Percentiles rank a stretch among this genome's conserved stretches.
Conservation (phyloP, 768 basidiomycete genomes). For the Leccinum imitatum region DNA sequence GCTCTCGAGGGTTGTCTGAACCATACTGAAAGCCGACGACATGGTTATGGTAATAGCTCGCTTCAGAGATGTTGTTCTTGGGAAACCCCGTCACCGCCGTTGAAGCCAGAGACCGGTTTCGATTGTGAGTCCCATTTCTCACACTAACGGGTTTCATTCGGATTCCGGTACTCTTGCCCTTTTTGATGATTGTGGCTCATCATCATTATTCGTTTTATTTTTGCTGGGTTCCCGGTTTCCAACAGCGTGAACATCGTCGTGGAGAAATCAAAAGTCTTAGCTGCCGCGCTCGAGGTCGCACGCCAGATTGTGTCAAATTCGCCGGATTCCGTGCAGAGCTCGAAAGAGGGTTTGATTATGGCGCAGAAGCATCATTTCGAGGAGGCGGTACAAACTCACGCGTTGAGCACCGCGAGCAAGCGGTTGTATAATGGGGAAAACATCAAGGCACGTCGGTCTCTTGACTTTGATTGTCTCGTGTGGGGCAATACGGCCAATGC, state of each 20-base stretch:
- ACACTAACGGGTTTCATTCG: background rate
- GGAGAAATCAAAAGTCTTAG: slow-evolving; percentile 48
- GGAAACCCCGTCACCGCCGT: slow-evolving; percentile 66
- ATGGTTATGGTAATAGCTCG: slow-evolving; percentile 44
- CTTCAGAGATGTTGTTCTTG: slow-evolving; percentile 72
- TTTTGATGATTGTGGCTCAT: slow-evolving; percentile 17
- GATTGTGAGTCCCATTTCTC: slow-evolving; percentile 55
- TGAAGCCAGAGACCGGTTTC: slow-evolving; percentile 68
- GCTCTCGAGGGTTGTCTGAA: slow-evolving; percentile 2
- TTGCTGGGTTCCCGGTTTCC: background rate
- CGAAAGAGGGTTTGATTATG: slow-evolving; percentile 67
- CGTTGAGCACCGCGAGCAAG: slow-evolving; percentile 47
- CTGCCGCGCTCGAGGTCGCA: slow-evolving; percentile 63
- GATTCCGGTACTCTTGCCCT: background rate
- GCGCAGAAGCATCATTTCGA: slow-evolving; percentile 52
- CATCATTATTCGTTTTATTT: slow-evolving; percentile 4
- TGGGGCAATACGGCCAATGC: background rate
- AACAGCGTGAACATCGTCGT: slow-evolving; percentile 72
- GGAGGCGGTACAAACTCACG: slow-evolving; percentile 47
- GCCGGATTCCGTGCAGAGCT: slow-evolving; percentile 76
- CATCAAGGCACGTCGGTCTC: slow-evolving; percentile 53
- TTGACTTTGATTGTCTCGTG: background rate
- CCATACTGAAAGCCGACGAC: slow-evolving; percentile 16
- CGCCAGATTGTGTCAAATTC: slow-evolving; percentile 60
- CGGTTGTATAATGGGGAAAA: slow-evolving; percentile 61